Evolutionary conservation across 108 stramenopile genomes (phyloP).

Genomic region (Nitzschia sp.): DNA sequence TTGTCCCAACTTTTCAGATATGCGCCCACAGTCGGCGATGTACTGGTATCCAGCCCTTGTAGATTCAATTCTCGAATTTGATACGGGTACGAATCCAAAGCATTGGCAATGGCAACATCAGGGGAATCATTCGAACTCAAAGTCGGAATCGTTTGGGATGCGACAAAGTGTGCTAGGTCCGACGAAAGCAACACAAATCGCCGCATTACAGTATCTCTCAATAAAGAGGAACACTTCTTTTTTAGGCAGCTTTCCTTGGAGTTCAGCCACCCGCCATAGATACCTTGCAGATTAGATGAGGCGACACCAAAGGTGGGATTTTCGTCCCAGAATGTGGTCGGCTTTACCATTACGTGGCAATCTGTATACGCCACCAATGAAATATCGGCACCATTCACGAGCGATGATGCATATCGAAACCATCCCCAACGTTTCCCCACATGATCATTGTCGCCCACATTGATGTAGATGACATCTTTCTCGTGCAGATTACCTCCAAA

Average conservation of each 20-base stretch:
- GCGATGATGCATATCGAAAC: not conserved
- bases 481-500: constrained; percentile 6
- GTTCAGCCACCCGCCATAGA: constrained; percentile 4
- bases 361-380: constrained; percentile 12
- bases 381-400: not conserved
- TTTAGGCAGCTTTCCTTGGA: not conserved
- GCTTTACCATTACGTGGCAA: not conserved
- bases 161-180: constrained; percentile 3
- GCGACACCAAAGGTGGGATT: not conserved
- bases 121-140: not conserved
- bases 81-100: not conserved
- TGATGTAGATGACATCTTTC: constrained; percentile 9
- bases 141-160: not conserved
- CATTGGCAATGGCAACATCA: constrained; percentile 20
- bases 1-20: not conserved
- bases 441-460: not conserved
- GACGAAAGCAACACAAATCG: constrained; percentile 12
- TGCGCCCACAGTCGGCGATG: not conserved
- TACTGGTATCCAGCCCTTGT: not conserved
- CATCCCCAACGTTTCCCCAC: constrained; percentile 10
- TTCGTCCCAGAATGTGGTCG: constrained; percentile 3
- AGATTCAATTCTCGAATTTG: not conserved
- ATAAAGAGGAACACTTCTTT: constrained; percentile 4
- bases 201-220: constrained; percentile 9
- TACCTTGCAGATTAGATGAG: not conserved